Evolutionary conservation across 345 rosid species (phyloP), one percentile per base, ranked within the genome.

Genomic region (Crucihimalaya himalaica): DNA sequence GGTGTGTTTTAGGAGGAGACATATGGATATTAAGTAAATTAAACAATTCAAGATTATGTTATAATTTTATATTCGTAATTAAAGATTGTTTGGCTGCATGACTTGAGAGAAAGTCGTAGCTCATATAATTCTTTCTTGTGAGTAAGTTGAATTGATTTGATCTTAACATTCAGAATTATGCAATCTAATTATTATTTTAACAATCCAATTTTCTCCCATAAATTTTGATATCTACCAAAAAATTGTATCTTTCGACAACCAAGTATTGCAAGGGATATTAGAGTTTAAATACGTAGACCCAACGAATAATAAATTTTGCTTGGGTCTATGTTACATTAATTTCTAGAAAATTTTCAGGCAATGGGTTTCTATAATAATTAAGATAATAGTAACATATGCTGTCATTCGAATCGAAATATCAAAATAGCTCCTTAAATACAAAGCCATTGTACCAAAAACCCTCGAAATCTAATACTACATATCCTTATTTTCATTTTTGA

Each of bases 21-120:
- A 72, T 50, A 66, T 62, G 53, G 0, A 52, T 62, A 15, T 27
- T 62, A 27, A 39, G 29, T 29, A 56, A 15, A 40, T 37, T 45
- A 46, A 45, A 45, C 40, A 55, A 16, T 46, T 35, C 21, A n/a
- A 32, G 4, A 54, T 32, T 42, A 14, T 66, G 66, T 18, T 45
- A 37, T 46, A 32, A 47, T 47, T 56, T 34, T 34, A 45, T 55
- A 55, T 12, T 16, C 56, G 12, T 8, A 16, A 37, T 35, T 35
- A 18, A 34, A 32, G 65, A 8, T 23, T 65, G 35, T 21, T 12
- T 65, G 78, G 39, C 21, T 55, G 45, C 39, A 23, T 46, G 60
- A 35, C 11, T 71, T 52, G 18, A 10, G 52, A 39, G 53, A 62
- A 40, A 64, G 53, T 71, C 58, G 19, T 70, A 34, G 20, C 39